A percentile compares a stretch with the other conserved stretches of the same genome.
Evolutionary conservation across 345 rosid genomes (phyloP).

Genomic region (Balakata baccata): DNA sequence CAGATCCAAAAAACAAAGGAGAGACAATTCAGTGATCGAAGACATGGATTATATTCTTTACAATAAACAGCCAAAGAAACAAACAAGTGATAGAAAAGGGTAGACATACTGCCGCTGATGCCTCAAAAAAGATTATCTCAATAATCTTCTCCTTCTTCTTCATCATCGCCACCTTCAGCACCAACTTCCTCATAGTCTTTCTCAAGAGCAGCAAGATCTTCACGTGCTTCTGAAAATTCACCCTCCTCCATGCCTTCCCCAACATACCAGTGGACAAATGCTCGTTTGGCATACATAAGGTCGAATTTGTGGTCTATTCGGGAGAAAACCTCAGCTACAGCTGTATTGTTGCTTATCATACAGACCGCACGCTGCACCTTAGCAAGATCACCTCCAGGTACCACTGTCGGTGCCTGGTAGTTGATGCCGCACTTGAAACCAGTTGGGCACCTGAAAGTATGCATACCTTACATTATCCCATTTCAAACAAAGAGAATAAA

Average conservation of each 20-base stretch:
- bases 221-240: conserved; percentile 86
- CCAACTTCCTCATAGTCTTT: conserved; percentile 88
- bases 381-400: conserved; percentile 73
- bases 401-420: conserved; percentile 81
- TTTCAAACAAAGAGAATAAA: not conserved
- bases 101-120: conserved; percentile 11
- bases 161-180: conserved; percentile 56
- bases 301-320: conserved; percentile 74
- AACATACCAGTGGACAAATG: conserved; percentile 87
- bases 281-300: conserved; percentile 82
- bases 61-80: conserved; percentile 16
- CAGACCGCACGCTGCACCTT: conserved; percentile 79
- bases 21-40: conserved; percentile 4
- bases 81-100: conserved; percentile 9
- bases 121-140: conserved; percentile 24
- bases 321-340: conserved; percentile 75
- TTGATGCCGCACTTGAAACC: conserved; percentile 85
- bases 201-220: conserved; percentile 84
- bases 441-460: conserved; percentile 65
- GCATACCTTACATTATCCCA: not conserved
- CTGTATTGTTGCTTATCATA: conserved; percentile 89
- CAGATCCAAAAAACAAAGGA: conserved; percentile 16
- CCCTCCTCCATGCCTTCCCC: conserved; percentile 96
- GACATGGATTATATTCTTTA: conserved; percentile 5
- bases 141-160: conserved; percentile 54